These are phyloP conservation scores for Pharus latifolius DNA, from an alignment of 176 grass and related monocot genomes.

Conservation along the genomic window DNA sequence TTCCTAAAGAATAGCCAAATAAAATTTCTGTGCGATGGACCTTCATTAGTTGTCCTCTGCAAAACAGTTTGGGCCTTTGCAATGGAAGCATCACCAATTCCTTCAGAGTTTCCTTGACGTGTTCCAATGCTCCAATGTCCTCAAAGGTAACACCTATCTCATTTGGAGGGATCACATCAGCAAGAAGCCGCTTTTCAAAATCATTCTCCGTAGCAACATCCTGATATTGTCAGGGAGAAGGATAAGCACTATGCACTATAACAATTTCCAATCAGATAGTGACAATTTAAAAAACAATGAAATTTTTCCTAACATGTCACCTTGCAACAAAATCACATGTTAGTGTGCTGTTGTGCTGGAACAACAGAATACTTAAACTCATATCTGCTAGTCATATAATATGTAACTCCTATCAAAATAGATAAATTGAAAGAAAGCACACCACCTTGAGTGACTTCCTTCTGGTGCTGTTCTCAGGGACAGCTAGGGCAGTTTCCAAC, in stretches of 20 bases:
- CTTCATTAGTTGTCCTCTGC: slow-evolving; percentile 93
- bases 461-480: slow-evolving; percentile 50
- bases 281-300: neutral
- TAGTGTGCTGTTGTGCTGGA: neutral
- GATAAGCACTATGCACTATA: slow-evolving; percentile 13
- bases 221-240: slow-evolving; percentile 35
- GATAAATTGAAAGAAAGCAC: neutral
- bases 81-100: slow-evolving; percentile 98
- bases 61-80: slow-evolving; percentile 96
- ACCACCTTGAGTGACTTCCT: slow-evolving; percentile 89
- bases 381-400: neutral
- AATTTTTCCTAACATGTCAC: neutral
- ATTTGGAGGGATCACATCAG: slow-evolving; percentile 86
- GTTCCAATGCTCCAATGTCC: slow-evolving; percentile 91
- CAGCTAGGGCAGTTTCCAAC: slow-evolving; percentile 64
- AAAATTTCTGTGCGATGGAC: slow-evolving; percentile 12
- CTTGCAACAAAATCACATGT: neutral
- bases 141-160: slow-evolving; percentile 90
- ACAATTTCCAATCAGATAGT: neutral
- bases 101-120: slow-evolving; percentile 90
- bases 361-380: neutral
- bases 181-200: slow-evolving; percentile 95
- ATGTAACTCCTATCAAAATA: neutral
- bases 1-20: neutral
- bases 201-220: slow-evolving; percentile 86